A percentile compares a stretch with the other conserved stretches of the same genome.
These are phyloP conservation scores for Spiraea crenata DNA, from an alignment of 331 rosid genomes.

Conservation along the genomic window DNA sequence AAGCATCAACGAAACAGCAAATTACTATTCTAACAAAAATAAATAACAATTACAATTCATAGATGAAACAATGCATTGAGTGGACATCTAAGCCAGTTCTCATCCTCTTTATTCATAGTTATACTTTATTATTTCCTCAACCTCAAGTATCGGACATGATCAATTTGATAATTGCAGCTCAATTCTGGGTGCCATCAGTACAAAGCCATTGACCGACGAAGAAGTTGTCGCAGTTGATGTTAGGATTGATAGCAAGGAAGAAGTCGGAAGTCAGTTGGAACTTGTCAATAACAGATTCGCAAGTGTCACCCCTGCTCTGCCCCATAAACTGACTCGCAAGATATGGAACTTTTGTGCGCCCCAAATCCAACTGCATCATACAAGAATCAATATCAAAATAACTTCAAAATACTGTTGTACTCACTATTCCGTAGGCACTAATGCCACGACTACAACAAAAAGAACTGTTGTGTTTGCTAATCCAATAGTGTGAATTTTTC, in stretches of 20 bases:
- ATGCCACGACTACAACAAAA: too few species aligned
- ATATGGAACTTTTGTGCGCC: too few species aligned
- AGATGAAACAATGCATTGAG: too few species aligned
- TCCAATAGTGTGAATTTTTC: too few species aligned
- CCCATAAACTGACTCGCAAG: not conserved
- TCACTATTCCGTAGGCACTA: too few species aligned
- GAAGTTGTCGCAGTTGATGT: conserved; percentile 16
- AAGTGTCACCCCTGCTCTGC: conserved; percentile 24
- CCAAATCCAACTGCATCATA: not conserved
- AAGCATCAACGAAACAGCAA: too few species aligned
- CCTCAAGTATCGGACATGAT: not conserved
- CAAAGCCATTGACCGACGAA: conserved; percentile 32
- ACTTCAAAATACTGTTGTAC: too few species aligned
- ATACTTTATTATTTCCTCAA: not conserved
- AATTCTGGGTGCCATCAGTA: not conserved
- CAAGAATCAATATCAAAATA: not conserved
- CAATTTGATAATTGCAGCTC: not conserved
- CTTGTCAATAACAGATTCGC: not conserved
- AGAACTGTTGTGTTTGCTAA: too few species aligned
- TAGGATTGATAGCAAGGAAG: conserved; percentile 19
- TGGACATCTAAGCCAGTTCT: too few species aligned
- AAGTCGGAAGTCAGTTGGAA: not conserved
- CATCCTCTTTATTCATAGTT: not conserved
- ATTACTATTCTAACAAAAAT: too few species aligned
- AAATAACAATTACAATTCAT: too few species aligned